A percentile compares a stretch with the other conserved stretches of the same genome.
Evolutionary conservation across 495 filamentous ascomycete genomes (phyloP).

Genomic region (Xylaria nigripes): DNA sequence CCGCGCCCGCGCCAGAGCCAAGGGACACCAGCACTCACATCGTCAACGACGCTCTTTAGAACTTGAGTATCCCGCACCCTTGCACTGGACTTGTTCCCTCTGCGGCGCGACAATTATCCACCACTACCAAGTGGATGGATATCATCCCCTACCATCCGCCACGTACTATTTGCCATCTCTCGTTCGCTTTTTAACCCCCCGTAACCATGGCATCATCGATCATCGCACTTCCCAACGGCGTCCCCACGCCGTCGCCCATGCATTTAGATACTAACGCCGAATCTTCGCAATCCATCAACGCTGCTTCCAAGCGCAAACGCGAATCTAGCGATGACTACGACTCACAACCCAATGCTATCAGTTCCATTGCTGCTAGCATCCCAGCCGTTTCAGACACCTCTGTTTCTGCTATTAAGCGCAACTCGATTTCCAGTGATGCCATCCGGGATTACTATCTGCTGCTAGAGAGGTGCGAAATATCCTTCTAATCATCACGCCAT

Average conservation of each 20-base stretch:
- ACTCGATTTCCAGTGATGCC: slow-evolving; percentile 16
- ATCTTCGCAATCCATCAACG: slow-evolving; percentile 33
- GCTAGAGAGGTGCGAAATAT: slow-evolving; percentile 36
- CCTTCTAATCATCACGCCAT: slow-evolving; percentile 1
- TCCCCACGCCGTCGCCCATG: slow-evolving; percentile 20
- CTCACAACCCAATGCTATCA: slow-evolving; percentile 16
- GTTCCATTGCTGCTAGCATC: slow-evolving; percentile 9
- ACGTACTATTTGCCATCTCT: background rate
- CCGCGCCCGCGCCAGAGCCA: slow-evolving; percentile 1
- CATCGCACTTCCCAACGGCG: slow-evolving; percentile 36
- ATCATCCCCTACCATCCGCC: background rate
- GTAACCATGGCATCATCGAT: slow-evolving; percentile 36
- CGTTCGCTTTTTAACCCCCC: slow-evolving; percentile 4
- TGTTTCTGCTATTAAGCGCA: slow-evolving; percentile 1
- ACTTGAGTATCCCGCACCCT: background rate
- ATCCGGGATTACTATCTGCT: slow-evolving; percentile 37
- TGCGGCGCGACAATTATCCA: background rate
- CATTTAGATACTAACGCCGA: slow-evolving; percentile 12
- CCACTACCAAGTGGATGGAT: slow-evolving; percentile 5
- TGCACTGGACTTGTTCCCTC: background rate
- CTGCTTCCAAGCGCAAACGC: slow-evolving; percentile 50
- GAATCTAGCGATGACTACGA: slow-evolving; percentile 37
- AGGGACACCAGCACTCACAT: background rate
- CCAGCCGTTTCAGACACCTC: background rate
- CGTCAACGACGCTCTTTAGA: background rate